Conservation (phyloP, 2,329 filamentous ascomycete species). For the Talaromyces sp. region DNA sequence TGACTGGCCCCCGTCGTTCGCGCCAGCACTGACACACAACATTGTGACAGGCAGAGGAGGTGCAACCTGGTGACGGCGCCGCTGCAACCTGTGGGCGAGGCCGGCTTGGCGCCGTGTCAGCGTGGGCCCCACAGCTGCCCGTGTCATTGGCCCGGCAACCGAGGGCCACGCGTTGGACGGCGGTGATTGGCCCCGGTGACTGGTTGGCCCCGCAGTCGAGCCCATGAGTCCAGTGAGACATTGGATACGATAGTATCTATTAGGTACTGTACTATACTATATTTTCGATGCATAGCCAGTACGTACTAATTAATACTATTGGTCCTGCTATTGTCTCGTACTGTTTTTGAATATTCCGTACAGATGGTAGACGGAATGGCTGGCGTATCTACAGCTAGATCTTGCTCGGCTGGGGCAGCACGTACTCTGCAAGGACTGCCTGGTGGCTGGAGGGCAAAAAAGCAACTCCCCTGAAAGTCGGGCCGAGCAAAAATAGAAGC, state of each 20-base stretch:
- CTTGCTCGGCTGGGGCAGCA: too few species aligned
- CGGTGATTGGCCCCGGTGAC: background rate
- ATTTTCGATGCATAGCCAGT: background rate
- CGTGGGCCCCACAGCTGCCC: background rate
- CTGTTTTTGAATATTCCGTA: too few species aligned
- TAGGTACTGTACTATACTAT: background rate
- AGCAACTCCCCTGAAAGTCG: background rate
- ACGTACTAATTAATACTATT: background rate
- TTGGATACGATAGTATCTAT: background rate
- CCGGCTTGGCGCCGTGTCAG: background rate
- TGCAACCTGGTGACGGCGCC: background rate
- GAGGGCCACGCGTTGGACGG: background rate
- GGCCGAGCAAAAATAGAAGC: background rate
- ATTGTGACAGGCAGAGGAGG: background rate
- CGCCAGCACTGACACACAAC: background rate
- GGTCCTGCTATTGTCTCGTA: too few species aligned
- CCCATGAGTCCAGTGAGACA: background rate
- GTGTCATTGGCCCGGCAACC: background rate
- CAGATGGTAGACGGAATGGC: too few species aligned
- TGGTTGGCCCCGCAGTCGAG: background rate
- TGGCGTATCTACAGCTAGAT: too few species aligned
- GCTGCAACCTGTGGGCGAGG: background rate
- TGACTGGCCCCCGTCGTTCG: background rate
- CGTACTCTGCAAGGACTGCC: background rate
- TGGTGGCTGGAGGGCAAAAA: background rate